These are phyloP conservation scores for Neurospora sp. DNA, from an alignment of 495 filamentous ascomycete species.

Conservation along the genomic window DNA sequence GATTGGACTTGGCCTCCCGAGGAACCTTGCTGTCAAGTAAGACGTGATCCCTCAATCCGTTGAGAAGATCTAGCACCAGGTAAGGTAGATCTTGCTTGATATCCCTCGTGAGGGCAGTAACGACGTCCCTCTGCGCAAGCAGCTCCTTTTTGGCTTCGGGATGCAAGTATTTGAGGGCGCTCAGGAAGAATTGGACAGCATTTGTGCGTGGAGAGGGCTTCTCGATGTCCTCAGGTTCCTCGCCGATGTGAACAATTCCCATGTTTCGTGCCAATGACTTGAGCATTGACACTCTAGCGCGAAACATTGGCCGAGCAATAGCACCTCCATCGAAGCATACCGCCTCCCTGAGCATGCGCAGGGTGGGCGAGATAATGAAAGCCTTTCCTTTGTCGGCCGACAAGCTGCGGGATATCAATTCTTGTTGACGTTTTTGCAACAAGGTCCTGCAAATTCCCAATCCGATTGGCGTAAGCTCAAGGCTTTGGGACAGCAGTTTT, in stretches of 20 bases:
- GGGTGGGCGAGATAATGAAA: slow-evolving; percentile 71
- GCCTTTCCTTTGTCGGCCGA: slow-evolving; percentile 67
- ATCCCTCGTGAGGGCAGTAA: slow-evolving; percentile 56
- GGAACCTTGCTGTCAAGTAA: slow-evolving; percentile 60
- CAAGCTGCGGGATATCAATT: slow-evolving; percentile 61
- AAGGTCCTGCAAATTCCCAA: slow-evolving; percentile 62
- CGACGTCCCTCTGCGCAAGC: slow-evolving; percentile 60
- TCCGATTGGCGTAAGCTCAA: slow-evolving; percentile 64
- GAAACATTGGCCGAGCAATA: slow-evolving; percentile 59
- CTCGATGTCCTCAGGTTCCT: slow-evolving; percentile 42
- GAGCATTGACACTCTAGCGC: slow-evolving; percentile 59
- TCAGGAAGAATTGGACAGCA: slow-evolving; percentile 65
- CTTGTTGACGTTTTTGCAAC: slow-evolving; percentile 60
- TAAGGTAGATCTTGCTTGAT: slow-evolving; percentile 64
- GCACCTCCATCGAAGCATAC: slow-evolving; percentile 73
- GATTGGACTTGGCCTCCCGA: slow-evolving; percentile 56
- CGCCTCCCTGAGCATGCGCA: slow-evolving; percentile 71
- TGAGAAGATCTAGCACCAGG: slow-evolving; percentile 57
- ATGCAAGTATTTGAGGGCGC: slow-evolving; percentile 60
- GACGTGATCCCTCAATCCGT: slow-evolving; percentile 52
- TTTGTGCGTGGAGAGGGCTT: slow-evolving; percentile 66
- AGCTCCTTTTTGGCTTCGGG: slow-evolving; percentile 63
- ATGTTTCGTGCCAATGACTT: slow-evolving; percentile 59
- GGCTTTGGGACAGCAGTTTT: slow-evolving; percentile 54
- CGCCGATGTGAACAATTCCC: slow-evolving; percentile 40